Conservation (phyloP, 1,284 basidiomycete species). For the Ustilago nuda region DNA sequence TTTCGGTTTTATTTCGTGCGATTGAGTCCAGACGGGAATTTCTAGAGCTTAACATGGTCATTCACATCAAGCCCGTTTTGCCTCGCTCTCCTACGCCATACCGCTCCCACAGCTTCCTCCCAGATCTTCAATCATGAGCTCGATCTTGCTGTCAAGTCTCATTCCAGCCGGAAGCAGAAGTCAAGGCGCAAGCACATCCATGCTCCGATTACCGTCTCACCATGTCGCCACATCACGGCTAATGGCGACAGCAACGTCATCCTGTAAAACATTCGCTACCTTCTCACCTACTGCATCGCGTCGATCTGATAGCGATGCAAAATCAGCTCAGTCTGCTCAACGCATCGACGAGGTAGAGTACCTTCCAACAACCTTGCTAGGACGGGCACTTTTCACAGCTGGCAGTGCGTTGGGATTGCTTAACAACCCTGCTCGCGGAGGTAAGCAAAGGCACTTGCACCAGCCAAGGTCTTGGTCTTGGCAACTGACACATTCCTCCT, state of each 20-base stretch:
- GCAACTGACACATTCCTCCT: neutral
- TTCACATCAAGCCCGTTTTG: too few species aligned
- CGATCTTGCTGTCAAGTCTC: slow-evolving; percentile 7
- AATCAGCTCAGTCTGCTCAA: neutral
- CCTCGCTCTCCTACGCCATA: neutral
- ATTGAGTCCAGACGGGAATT: too few species aligned
- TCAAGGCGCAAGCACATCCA: slow-evolving; percentile 25
- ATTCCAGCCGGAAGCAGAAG: slow-evolving; percentile 17
- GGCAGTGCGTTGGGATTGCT: slow-evolving; percentile 88
- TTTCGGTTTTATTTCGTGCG: too few species aligned
- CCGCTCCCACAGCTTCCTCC: neutral
- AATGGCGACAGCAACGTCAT: neutral
- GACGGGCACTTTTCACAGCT: slow-evolving; percentile 78
- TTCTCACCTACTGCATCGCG: slow-evolving; percentile 13
- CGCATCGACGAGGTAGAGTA: slow-evolving; percentile 45
- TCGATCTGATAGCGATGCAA: neutral
- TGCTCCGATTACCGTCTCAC: slow-evolving; percentile 14
- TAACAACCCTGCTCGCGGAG: slow-evolving; percentile 83
- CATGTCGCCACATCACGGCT: neutral
- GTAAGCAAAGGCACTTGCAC: slow-evolving; percentile 72
- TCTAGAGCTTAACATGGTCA: too few species aligned
- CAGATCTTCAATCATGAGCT: slow-evolving; percentile 13
- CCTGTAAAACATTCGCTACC: neutral
- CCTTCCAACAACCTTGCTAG: slow-evolving; percentile 22
- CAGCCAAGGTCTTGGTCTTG: neutral